These are phyloP conservation scores for Dothistroma pini DNA, from an alignment of 2,329 filamentous ascomycete genomes.

Conservation along the genomic window DNA sequence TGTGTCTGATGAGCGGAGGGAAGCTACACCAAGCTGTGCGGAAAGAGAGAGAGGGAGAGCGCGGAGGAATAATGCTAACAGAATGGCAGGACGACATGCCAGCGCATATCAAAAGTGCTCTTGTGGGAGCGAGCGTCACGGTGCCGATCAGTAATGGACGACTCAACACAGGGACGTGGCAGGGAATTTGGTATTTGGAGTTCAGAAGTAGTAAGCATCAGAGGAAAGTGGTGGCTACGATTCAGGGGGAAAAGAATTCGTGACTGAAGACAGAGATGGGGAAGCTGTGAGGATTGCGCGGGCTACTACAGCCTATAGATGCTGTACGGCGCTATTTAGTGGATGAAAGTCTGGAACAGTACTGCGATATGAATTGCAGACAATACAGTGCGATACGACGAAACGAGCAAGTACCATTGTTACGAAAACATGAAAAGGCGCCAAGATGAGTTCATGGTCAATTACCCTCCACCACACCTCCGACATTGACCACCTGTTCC, in stretches of 20 bases:
- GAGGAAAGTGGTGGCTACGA: constrained; percentile 83
- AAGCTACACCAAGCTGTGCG: not conserved
- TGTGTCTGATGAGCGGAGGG: not conserved
- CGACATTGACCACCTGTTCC: too few species aligned
- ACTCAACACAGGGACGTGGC: constrained; percentile 69
- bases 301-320: too few species aligned
- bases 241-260: constrained; percentile 71
- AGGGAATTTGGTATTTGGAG: constrained; percentile 93
- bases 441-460: too few species aligned
- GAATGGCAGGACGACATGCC: constrained; percentile 77
- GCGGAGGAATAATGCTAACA: constrained; percentile 9
- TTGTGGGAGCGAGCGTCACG: constrained; percentile 84
- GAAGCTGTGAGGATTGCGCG: constrained; percentile 1
- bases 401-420: too few species aligned
- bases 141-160: constrained; percentile 87
- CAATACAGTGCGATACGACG: too few species aligned
- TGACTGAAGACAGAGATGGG: constrained; percentile 14
- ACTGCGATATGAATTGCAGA: too few species aligned
- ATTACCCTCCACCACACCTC: too few species aligned
- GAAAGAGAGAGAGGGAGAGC: not conserved
- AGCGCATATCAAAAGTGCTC: constrained; percentile 88
- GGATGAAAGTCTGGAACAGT: too few species aligned
- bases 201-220: constrained; percentile 74
- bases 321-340: too few species aligned
- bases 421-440: too few species aligned